phyloP scores from a whole-genome alignment of 1,284 basidiomycete species.

The Papiliotrema flavescens region DNA sequence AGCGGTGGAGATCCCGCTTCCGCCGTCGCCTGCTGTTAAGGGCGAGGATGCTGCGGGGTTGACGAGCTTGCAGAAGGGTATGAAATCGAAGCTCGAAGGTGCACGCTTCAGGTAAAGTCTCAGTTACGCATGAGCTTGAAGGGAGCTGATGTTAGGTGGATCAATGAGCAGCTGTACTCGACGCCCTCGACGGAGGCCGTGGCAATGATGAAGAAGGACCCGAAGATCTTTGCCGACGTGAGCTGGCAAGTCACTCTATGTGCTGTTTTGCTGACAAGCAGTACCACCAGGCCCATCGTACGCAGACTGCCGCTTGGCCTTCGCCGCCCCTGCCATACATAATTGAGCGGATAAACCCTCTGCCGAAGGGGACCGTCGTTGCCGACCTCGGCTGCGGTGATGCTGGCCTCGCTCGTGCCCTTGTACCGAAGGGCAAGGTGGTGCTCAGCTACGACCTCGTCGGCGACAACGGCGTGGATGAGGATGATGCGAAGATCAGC shows the following conservation, averaged over 20 bases:
- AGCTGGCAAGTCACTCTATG: conserved; percentile 22
- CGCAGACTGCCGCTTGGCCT: conserved; percentile 86
- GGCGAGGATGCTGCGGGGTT: conserved; percentile 45
- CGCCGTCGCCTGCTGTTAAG: not conserved
- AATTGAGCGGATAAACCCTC: conserved; percentile 57
- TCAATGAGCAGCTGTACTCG: conserved; percentile 85
- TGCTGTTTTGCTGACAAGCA: conserved; percentile 41
- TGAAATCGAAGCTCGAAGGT: conserved; percentile 75
- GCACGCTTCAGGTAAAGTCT: conserved; percentile 71
- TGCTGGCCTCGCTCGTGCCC: conserved; percentile 73
- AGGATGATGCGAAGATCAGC: conserved; percentile 56
- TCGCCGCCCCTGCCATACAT: conserved; percentile 81
- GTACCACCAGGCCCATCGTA: conserved; percentile 88
- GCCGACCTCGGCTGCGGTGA: conserved; percentile 96
- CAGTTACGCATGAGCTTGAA: not conserved
- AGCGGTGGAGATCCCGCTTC: conserved; percentile 1
- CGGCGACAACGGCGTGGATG: conserved; percentile 53
- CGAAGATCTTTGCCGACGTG: conserved; percentile 71
- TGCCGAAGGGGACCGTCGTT: conserved; percentile 67
- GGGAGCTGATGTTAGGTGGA: conserved; percentile 56
- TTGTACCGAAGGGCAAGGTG: conserved; percentile 64
- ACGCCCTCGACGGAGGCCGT: conserved; percentile 69
- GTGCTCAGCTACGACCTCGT: conserved; percentile 80
- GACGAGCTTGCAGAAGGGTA: conserved; percentile 67
- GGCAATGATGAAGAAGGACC: conserved; percentile 75